phyloP scores from a whole-genome alignment of 2,329 filamentous ascomycete species.

The Beauveria sp. region DNA sequence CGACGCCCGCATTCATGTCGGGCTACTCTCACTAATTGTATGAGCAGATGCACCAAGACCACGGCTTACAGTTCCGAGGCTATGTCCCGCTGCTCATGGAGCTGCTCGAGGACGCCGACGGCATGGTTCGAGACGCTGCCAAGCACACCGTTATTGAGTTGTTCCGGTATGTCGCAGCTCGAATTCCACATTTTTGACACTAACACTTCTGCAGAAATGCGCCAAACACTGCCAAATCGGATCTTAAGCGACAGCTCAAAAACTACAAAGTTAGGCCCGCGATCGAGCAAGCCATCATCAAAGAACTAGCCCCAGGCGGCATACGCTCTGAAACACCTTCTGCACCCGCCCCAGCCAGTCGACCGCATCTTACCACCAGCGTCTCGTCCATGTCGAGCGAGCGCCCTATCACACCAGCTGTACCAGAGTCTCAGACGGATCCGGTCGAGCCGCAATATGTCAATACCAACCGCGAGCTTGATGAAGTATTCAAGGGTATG shows the following conservation, averaged over 20 bases:
- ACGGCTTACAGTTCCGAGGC: slow-evolving; percentile 69
- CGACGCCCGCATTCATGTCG: slow-evolving; percentile 13
- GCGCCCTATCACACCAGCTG: slow-evolving; percentile 52
- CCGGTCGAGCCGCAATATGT: slow-evolving; percentile 74
- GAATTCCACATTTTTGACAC: not conserved
- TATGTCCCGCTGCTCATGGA: slow-evolving; percentile 82
- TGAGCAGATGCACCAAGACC: slow-evolving; percentile 67
- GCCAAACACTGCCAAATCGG: slow-evolving; percentile 75
- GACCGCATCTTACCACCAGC: slow-evolving; percentile 35
- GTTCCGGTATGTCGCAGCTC: slow-evolving; percentile 53
- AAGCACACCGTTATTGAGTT: slow-evolving; percentile 80
- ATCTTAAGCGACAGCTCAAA: slow-evolving; percentile 79
- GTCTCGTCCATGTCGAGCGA: slow-evolving; percentile 39
- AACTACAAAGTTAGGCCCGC: slow-evolving; percentile 78
- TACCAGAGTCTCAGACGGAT: slow-evolving; percentile 55
- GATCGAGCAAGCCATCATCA: slow-evolving; percentile 74
- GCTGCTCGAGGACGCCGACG: slow-evolving; percentile 83
- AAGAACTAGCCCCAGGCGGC: slow-evolving; percentile 56
- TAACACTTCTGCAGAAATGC: slow-evolving; percentile 49
- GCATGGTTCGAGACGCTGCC: slow-evolving; percentile 75
- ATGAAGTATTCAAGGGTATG: slow-evolving; percentile 81
- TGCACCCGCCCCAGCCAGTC: slow-evolving; percentile 33
- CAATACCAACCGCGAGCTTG: slow-evolving; percentile 78
- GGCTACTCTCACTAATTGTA: not conserved
- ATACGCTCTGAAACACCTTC: slow-evolving; percentile 33